Evolutionary conservation across 495 filamentous ascomycete genomes (phyloP), one percentile per base, ranked within the genome.

Genomic region (Penicillium malachiteum): DNA sequence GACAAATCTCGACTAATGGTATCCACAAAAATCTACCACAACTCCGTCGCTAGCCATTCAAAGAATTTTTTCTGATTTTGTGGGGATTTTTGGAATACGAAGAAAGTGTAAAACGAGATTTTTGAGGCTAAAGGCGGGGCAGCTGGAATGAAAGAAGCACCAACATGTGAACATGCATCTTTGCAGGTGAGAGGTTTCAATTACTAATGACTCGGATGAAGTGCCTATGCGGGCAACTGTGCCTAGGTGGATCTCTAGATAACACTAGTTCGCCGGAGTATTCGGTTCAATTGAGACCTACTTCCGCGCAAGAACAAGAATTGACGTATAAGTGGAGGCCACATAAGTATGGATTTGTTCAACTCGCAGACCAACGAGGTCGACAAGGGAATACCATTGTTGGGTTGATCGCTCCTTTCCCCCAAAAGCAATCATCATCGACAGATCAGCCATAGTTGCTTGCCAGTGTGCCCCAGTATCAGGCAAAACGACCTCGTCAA

Each of bases 301-400:
- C 44, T 62, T 41, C n/a, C 48, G 46, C n/a, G 43, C 61, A 40
- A 71, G 39, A 8, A 67, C 63, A n/a, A 70, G 35, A 26, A 72
- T 26, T 3, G 65, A 61, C 14, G 57, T 57, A 39, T 63, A 63
- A 13, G 51, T 62, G 21, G 58, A 52, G 6, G 52, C 41, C 50
- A 62, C 59, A 47, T 75, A 74, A 21, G 58, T 58, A 18, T 69
- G 78, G 17, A 81, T 73, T 47, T 75, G 65, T 32, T 70, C 54
- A 26, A 81, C 49, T 21, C 57, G 63, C 40, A 85, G 56, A 1
- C 79, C 80, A 1, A 72, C 75, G 7, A 47, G 48, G 3, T 61
- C 59, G 21, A 77, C 52, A 14, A 84, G 56, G 8, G 55, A 49
- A 30, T 62, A 31, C 77, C 78, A 84, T 51, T 78, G 71, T 50